Conservation (phyloP, 2,329 filamentous ascomycete species). For the Fusarium sp. region DNA sequence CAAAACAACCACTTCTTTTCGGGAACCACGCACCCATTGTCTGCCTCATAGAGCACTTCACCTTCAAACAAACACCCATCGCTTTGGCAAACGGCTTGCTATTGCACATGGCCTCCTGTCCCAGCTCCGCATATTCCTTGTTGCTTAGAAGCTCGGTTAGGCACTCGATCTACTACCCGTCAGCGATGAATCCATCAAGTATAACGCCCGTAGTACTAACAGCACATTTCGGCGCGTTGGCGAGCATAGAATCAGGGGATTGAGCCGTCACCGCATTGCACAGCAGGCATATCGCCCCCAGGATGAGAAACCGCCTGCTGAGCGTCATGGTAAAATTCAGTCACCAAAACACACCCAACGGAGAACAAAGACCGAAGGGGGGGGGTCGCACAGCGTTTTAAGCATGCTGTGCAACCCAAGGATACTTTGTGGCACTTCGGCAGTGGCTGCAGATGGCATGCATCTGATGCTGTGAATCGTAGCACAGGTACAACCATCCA, state of each 20-base stretch:
- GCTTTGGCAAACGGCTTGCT: background rate
- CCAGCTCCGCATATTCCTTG: background rate
- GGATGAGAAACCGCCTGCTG: background rate
- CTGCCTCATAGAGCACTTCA: background rate
- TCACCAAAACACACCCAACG: background rate
- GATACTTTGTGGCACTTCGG: background rate
- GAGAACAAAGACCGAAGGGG: fast-evolving
- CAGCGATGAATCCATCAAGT: background rate
- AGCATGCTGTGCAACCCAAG: background rate
- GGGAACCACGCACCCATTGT: background rate
- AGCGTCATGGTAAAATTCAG: background rate
- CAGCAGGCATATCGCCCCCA: background rate
- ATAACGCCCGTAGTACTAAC: background rate
- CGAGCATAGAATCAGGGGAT: background rate
- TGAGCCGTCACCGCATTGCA: background rate
- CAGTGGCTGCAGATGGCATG: background rate
- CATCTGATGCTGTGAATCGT: background rate
- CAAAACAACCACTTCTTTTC: fast-evolving
- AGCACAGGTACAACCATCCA: background rate
- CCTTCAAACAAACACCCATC: background rate
- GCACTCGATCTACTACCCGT: background rate
- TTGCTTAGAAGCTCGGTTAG: background rate
- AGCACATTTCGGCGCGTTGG: background rate
- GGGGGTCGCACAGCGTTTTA: background rate
- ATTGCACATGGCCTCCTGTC: background rate